Percentiles rank a stretch among this genome's conserved stretches.
Conservation (phyloP, 331 rosid species). For the Acacia concinna region DNA sequence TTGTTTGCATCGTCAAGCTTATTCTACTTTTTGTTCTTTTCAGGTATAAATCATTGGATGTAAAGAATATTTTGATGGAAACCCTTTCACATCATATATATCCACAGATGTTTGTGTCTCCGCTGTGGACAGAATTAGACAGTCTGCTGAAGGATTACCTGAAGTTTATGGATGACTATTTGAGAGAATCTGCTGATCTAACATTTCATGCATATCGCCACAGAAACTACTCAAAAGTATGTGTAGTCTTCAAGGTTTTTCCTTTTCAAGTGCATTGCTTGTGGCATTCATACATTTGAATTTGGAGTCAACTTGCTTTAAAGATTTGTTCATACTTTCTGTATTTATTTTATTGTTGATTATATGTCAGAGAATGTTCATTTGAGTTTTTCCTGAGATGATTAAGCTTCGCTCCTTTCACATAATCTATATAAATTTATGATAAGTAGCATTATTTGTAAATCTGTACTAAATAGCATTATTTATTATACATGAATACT, state of each 20-base stretch:
- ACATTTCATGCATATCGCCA: slow-evolving; percentile 95
- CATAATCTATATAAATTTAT: neutral
- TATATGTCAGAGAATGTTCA: neutral
- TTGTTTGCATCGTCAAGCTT: neutral
- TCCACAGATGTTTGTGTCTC: slow-evolving; percentile 90
- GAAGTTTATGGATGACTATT: slow-evolving; percentile 96
- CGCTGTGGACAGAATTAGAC: slow-evolving; percentile 74
- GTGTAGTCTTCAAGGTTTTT: slow-evolving; percentile 23
- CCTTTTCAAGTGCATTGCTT: slow-evolving; percentile 18
- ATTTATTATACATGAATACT: neutral
- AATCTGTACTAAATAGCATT: neutral
- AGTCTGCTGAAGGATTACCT: slow-evolving; percentile 76
- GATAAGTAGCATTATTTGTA: neutral
- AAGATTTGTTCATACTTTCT: neutral
- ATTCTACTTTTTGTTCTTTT: slow-evolving; percentile 27
- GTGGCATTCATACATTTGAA: slow-evolving; percentile 17
- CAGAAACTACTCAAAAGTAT: slow-evolving; percentile 89
- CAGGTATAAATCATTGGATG: slow-evolving; percentile 89
- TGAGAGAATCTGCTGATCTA: slow-evolving; percentile 94
- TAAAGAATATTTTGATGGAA: slow-evolving; percentile 91
- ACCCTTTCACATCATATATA: slow-evolving; percentile 81
- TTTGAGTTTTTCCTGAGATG: neutral
- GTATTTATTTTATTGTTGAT: neutral
- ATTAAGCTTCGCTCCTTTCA: neutral
- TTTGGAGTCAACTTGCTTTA: slow-evolving; percentile 5